Percentiles rank a stretch among this genome's conserved stretches.
phyloP scores from a whole-genome alignment of 306 rosid species.

The Senna tora region DNA sequence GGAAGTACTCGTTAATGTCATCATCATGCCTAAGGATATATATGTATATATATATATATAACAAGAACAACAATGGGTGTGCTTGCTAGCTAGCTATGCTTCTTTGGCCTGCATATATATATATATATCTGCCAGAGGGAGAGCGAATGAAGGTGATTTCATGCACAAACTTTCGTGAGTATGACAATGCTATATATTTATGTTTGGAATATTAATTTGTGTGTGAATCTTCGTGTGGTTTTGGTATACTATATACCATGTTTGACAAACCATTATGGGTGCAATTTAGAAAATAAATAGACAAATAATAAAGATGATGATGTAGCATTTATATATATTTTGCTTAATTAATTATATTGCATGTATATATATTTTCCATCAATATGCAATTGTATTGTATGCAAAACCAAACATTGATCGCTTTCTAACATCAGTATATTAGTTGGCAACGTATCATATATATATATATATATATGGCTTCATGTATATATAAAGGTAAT shows the following conservation, averaged over 20 bases:
- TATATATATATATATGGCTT: too few relatives aligned
- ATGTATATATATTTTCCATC: background rate
- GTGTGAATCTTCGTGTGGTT: slow-evolving; percentile 27
- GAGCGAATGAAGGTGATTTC: slow-evolving; percentile 10
- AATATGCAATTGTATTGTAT: slow-evolving; percentile 17
- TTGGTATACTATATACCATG: slow-evolving; percentile 19
- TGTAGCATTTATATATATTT: too few relatives aligned
- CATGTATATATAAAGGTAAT: too few relatives aligned
- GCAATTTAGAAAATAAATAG: slow-evolving; percentile 11
- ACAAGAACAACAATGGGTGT: slow-evolving; percentile 30
- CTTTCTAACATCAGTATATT: background rate
- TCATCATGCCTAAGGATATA: background rate
- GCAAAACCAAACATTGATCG: background rate
- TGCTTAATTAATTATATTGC: slow-evolving; percentile 24
- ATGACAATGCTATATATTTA: slow-evolving; percentile 43
- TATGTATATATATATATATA: too few relatives aligned
- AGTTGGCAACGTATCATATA: background rate
- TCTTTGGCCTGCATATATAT: background rate
- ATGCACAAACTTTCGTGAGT: slow-evolving; percentile 29
- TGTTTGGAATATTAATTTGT: slow-evolving; percentile 31
- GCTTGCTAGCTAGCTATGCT: background rate
- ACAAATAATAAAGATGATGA: too few relatives aligned
- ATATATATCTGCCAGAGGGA: background rate
- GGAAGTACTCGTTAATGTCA: slow-evolving; percentile 19
- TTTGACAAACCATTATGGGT: slow-evolving; percentile 12